Conservation (phyloP, 176 grass and related monocot species). For the Stipa capillata region DNA sequence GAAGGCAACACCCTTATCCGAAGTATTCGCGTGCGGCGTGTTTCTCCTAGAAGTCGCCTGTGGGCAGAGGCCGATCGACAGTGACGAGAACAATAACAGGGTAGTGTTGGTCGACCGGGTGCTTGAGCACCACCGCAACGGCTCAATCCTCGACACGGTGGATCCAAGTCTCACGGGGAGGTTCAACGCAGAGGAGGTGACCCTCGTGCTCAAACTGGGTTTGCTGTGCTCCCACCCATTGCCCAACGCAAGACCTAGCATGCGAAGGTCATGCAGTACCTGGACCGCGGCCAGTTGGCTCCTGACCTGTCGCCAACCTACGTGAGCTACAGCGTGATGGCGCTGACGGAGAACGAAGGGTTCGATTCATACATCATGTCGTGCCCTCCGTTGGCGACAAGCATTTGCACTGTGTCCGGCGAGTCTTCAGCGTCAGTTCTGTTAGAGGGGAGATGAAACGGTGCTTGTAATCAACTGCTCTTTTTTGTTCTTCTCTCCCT, state of each 20-base stretch:
- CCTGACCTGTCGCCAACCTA: constrained; percentile 1
- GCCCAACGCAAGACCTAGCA: neutral
- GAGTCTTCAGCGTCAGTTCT: neutral
- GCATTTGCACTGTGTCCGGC: neutral
- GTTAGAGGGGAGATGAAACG: neutral
- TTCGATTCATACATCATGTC: constrained; percentile 1
- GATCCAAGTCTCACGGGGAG: constrained; percentile 3
- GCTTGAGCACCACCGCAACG: neutral
- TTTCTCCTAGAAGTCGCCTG: constrained; percentile 27
- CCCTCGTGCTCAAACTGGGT: constrained; percentile 26
- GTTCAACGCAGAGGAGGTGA: neutral
- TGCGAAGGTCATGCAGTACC: constrained; percentile 26
- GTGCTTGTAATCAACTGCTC: neutral
- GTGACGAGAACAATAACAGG: neutral
- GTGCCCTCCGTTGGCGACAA: neutral
- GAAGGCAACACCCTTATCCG: constrained; percentile 16
- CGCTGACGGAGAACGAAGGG: neutral
- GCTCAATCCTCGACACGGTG: neutral
- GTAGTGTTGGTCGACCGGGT: constrained; percentile 27
- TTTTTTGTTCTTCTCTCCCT: neutral
- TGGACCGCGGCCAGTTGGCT: neutral
- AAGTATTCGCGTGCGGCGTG: constrained; percentile 28
- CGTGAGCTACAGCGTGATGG: constrained; percentile 10
- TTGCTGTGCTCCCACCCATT: constrained; percentile 23
- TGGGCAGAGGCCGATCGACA: constrained; percentile 10